phyloP scores from a whole-genome alignment of 441 rosid species.

The Bruguiera hainesii region DNA sequence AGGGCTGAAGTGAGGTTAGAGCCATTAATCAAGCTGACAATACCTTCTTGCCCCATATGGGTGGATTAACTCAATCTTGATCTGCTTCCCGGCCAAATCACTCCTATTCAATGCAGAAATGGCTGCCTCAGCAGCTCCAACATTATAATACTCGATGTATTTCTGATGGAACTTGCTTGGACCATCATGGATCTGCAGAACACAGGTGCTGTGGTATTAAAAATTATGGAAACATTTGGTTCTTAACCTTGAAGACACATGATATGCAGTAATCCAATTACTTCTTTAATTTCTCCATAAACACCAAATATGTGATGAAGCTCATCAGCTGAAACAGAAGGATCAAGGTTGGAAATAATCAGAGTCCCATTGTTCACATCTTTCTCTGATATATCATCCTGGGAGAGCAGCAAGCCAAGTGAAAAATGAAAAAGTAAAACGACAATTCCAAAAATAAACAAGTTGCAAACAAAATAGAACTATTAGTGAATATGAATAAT shows the following conservation, averaged over 20 bases:
- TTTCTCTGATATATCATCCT: constrained; percentile 53
- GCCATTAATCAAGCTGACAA: constrained; percentile 6
- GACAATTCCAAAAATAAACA: constrained; percentile 9
- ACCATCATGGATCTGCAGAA: constrained; percentile 47
- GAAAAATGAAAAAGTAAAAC: constrained; percentile 12
- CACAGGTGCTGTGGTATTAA: constrained; percentile 8
- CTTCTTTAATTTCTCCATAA: constrained; percentile 63
- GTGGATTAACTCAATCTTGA: constrained; percentile 46
- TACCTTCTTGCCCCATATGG: constrained; percentile 41
- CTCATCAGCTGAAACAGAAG: constrained; percentile 54
- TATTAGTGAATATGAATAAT: constrained; percentile 2
- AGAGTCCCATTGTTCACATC: constrained; percentile 55
- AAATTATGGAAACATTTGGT: too few relatives aligned
- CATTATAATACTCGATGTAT: constrained; percentile 53
- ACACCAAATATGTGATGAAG: constrained; percentile 52
- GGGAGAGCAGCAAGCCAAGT: constrained; percentile 18
- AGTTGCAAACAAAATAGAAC: neutral
- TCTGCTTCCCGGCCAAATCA: constrained; percentile 55
- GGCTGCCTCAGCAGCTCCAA: constrained; percentile 62
- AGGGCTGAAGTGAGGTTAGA: neutral
- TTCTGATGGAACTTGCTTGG: constrained; percentile 41
- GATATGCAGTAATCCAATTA: constrained; percentile 19
- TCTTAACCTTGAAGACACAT: constrained; percentile 15
- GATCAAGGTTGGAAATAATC: constrained; percentile 48
- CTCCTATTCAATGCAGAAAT: constrained; percentile 44